A percentile compares a stretch with the other conserved stretches of the same genome.
These are phyloP conservation scores for Ceratobasidium sp. DNA, from an alignment of 1,284 basidiomycete species.

Conservation along the genomic window DNA sequence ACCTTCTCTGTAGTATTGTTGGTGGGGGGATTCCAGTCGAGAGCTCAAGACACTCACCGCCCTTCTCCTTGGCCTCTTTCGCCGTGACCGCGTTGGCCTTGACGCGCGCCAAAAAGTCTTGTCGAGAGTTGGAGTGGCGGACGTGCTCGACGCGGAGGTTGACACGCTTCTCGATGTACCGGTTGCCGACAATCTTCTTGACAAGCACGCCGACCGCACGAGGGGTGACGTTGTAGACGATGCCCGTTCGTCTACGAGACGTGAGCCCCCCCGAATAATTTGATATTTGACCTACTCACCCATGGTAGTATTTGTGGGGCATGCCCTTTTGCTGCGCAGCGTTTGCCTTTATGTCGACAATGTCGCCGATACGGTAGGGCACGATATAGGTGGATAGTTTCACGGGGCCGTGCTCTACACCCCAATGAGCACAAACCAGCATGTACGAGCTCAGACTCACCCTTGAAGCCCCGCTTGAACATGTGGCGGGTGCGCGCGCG, in stretches of 20 bases:
- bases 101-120: constrained; percentile 97
- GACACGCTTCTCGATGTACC: constrained; percentile 99
- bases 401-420: constrained; percentile 85
- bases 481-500: constrained; percentile 99
- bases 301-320: constrained; percentile 97
- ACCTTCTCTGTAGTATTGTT: constrained; percentile 67
- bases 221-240: constrained; percentile 98
- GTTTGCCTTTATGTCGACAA: constrained; percentile 99
- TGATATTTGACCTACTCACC: constrained; percentile 59
- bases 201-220: constrained; percentile 95
- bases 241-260: constrained; percentile 82
- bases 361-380: constrained; percentile 94
- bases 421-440: constrained; percentile 44
- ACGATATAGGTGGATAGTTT: constrained; percentile 93
- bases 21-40: constrained; percentile 29
- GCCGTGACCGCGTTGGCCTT: constrained; percentile 90
- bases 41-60: constrained; percentile 65
- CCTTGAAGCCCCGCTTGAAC: constrained; percentile 98
- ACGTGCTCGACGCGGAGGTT: constrained; percentile 99
- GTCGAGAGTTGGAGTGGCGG: constrained; percentile 96
- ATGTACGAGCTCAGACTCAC: constrained; percentile 56
- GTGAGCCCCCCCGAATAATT: background rate
- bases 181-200: constrained; percentile 98
- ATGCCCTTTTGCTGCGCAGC: constrained; percentile 99
- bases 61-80: constrained; percentile 84